A percentile compares a stretch with the other conserved stretches of the same genome.
These are phyloP conservation scores for Nemania serpens DNA, from an alignment of 2,329 filamentous ascomycete genomes.

Conservation along the genomic window DNA sequence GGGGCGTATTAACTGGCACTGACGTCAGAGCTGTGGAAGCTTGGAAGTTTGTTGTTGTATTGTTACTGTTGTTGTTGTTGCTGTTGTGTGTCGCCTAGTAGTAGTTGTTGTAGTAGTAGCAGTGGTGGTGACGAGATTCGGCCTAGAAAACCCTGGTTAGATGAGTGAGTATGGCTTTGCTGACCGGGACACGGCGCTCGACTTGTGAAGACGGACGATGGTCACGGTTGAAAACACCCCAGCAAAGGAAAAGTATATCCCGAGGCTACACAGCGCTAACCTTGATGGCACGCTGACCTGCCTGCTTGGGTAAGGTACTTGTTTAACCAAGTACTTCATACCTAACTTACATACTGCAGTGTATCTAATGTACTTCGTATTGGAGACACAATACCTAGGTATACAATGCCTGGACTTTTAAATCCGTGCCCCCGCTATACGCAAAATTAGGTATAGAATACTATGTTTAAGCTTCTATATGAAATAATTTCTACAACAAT, in stretches of 20 bases:
- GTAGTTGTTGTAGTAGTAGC: not conserved
- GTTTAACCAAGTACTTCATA: not conserved
- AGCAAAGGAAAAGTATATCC: not conserved
- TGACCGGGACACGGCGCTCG: not conserved
- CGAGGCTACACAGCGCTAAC: not conserved
- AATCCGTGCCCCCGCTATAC: too few relatives aligned
- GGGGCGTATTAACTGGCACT: conserved; percentile 31
- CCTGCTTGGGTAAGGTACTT: conserved; percentile 12
- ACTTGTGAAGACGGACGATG: conserved; percentile 1
- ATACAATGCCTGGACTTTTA: too few relatives aligned
- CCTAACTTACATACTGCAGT: too few relatives aligned
- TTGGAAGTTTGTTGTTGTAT: too few relatives aligned
- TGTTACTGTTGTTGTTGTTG: not conserved
- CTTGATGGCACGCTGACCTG: not conserved
- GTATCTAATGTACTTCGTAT: too few relatives aligned
- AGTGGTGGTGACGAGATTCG: not conserved
- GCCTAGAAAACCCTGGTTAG: not conserved
- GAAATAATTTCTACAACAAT: too few relatives aligned
- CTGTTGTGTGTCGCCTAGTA: not conserved
- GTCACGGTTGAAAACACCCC: conserved; percentile 11
- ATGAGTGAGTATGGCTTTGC: not conserved
- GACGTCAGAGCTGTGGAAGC: not conserved
- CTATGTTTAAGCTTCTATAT: too few relatives aligned
- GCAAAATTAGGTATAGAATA: too few relatives aligned
- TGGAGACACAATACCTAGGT: too few relatives aligned